These are phyloP conservation scores for Neopestalotiopsis sp. DNA, from an alignment of 2,329 filamentous ascomycete genomes.

Conservation along the genomic window DNA sequence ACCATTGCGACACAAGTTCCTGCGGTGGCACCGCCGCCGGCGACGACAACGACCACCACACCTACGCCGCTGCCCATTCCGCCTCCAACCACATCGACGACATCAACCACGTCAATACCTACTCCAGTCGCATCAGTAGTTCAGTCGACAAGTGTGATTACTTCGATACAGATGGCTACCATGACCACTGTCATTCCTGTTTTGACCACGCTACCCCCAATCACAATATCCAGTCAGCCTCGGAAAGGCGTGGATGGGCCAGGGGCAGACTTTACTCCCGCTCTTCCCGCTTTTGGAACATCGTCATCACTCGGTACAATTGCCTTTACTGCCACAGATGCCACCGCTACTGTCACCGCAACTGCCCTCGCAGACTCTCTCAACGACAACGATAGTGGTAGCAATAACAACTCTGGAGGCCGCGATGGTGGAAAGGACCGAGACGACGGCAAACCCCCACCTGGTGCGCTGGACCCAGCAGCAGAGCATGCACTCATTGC, in stretches of 20 bases:
- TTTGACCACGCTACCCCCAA: constrained; percentile 8
- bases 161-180: constrained; percentile 16
- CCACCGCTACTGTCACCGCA: background rate
- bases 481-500: constrained; percentile 40
- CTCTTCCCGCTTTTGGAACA: constrained; percentile 14
- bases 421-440: background rate
- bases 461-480: constrained; percentile 28
- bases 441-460: constrained; percentile 18
- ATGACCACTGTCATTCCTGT: constrained; percentile 18
- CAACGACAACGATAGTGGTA: background rate
- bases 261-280: constrained; percentile 1
- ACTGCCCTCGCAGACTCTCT: constrained; percentile 7
- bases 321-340: constrained; percentile 10
- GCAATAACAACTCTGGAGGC: constrained; percentile 5
- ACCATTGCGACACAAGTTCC: background rate
- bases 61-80: background rate
- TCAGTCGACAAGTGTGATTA: background rate
- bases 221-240: constrained; percentile 19
- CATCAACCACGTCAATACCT: constrained; percentile 1
- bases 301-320: constrained; percentile 6
- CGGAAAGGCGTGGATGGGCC: constrained; percentile 20
- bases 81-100: background rate
- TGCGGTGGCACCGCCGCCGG: background rate
- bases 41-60: background rate
- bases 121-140: background rate